Evolutionary conservation across 2,329 filamentous ascomycete species (phyloP).

Genomic region (Pseudogymnoascus sp.): DNA sequence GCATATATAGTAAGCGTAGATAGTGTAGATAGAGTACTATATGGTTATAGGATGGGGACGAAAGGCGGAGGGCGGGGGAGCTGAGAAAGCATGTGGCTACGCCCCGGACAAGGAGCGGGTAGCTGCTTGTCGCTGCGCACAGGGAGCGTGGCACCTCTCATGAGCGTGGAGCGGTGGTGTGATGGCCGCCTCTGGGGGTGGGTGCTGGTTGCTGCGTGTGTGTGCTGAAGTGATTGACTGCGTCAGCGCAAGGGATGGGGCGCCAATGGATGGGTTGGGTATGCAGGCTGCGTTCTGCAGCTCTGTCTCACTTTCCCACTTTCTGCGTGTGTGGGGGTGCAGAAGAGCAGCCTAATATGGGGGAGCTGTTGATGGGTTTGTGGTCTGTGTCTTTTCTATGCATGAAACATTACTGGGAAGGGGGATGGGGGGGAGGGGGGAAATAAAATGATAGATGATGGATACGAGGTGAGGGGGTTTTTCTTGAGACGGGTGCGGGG

Average conservation of each 20-base stretch:
- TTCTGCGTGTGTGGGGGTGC: background rate
- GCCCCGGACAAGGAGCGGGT: background rate
- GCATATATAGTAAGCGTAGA: background rate
- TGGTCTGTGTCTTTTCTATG: background rate
- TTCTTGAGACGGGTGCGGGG: background rate
- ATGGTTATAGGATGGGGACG: background rate
- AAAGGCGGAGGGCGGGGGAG: background rate
- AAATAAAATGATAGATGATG: conserved; percentile 4
- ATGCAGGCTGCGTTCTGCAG: background rate
- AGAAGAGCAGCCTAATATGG: background rate
- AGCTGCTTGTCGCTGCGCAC: background rate
- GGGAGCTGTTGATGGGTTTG: background rate
- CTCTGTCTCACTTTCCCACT: background rate
- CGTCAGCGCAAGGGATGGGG: background rate
- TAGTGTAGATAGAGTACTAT: too few relatives aligned
- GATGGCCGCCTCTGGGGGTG: background rate
- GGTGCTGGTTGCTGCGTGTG: background rate
- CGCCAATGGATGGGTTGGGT: background rate
- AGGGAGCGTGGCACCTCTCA: conserved; percentile 8
- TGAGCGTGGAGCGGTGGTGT: background rate
- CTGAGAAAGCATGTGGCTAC: background rate
- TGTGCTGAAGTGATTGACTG: background rate
- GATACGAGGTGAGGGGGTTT: background rate
- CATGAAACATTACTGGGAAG: background rate
- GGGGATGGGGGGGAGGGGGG: background rate